Percentiles rank a stretch among this genome's conserved stretches.
Evolutionary conservation across 306 rosid species (phyloP).

Genomic region (Cucurbita argyrosperma): DNA sequence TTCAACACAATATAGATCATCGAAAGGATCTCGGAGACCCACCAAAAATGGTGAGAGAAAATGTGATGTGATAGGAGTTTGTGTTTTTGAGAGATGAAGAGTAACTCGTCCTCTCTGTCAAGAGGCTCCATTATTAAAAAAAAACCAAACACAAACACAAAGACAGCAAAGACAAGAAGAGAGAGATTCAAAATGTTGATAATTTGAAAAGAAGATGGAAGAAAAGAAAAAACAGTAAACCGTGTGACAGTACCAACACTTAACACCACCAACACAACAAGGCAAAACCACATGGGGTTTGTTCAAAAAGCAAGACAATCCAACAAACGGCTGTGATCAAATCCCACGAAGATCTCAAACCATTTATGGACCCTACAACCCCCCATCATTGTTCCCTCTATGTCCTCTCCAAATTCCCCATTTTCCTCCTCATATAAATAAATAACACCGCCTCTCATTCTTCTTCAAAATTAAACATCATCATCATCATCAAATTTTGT

Average conservation of each 20-base stretch:
- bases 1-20: too few relatives aligned
- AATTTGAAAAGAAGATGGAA: neutral
- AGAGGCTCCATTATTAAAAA: neutral
- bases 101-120: slow-evolving; percentile 1
- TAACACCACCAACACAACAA: neutral
- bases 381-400: slow-evolving; percentile 21
- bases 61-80: neutral
- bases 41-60: neutral
- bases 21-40: too few relatives aligned
- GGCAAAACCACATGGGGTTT: neutral
- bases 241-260: neutral
- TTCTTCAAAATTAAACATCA: neutral
- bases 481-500: neutral
- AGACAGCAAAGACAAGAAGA: neutral
- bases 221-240: neutral
- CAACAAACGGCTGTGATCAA: slow-evolving; percentile 33
- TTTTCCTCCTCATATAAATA: neutral
- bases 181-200: neutral
- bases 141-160: neutral
- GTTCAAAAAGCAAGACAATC: slow-evolving; percentile 12
- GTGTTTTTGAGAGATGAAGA: neutral
- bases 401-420: neutral
- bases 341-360: slow-evolving; percentile 16
- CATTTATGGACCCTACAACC: neutral
- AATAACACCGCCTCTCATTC: neutral